Evolutionary conservation across 495 filamentous ascomycete species (phyloP).

Genomic region (Hypoxylon cercidicola): DNA sequence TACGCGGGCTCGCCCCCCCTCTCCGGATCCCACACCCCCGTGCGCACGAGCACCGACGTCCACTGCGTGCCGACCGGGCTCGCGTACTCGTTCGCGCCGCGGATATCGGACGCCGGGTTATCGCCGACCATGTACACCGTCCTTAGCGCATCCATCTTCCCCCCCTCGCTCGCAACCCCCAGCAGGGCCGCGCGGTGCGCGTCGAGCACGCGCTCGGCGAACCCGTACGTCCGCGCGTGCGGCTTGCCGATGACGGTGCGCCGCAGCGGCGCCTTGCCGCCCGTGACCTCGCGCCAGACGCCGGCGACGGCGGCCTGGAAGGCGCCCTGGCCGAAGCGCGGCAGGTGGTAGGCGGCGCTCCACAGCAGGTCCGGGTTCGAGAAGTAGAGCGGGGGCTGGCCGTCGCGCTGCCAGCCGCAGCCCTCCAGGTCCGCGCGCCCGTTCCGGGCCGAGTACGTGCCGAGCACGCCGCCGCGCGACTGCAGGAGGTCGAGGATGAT

Average conservation of each 20-base stretch:
- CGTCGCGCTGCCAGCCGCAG: slow-evolving; percentile 77
- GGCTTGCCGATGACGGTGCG: slow-evolving; percentile 88
- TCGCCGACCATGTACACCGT: slow-evolving; percentile 98
- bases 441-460: slow-evolving; percentile 71
- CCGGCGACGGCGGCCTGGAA: slow-evolving; percentile 86
- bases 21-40: slow-evolving; percentile 76
- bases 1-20: slow-evolving; percentile 49
- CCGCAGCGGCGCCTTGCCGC: slow-evolving; percentile 67
- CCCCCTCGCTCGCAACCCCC: slow-evolving; percentile 20
- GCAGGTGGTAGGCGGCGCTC: slow-evolving; percentile 83
- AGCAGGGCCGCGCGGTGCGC: slow-evolving; percentile 64
- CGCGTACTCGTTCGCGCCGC: slow-evolving; percentile 82
- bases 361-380: slow-evolving; percentile 91
- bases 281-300: slow-evolving; percentile 77
- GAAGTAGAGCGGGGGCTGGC: slow-evolving; percentile 85
- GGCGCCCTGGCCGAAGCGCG: slow-evolving; percentile 90
- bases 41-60: slow-evolving; percentile 83
- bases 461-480: slow-evolving; percentile 76
- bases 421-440: slow-evolving; percentile 68
- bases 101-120: slow-evolving; percentile 92
- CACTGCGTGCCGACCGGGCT: slow-evolving; percentile 76
- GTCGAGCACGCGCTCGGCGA: slow-evolving; percentile 78
- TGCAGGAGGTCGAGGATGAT: slow-evolving; percentile 83
- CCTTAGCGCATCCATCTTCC: slow-evolving; percentile 53
- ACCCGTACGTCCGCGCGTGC: slow-evolving; percentile 76